A percentile compares a stretch with the other conserved stretches of the same genome.
Evolutionary conservation across 257 asterid genomes (phyloP).

Genomic region (Solanum arcanum): DNA sequence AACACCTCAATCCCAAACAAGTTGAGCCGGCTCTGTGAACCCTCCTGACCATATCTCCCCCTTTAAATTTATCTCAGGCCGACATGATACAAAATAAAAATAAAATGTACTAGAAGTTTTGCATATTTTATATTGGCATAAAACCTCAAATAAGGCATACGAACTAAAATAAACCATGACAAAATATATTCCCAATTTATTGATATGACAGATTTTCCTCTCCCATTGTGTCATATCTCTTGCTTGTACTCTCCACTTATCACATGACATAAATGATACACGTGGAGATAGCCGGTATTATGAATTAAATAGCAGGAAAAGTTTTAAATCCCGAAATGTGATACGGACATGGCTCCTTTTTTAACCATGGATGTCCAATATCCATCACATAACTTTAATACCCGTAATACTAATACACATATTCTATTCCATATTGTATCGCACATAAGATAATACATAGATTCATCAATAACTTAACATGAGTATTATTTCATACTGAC

Average conservation of each 20-base stretch:
- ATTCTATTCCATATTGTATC: neutral
- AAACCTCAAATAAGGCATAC: neutral
- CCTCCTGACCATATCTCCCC: neutral
- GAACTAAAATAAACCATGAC: neutral
- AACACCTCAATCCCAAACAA: neutral
- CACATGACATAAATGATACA: neutral
- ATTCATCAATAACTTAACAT: neutral
- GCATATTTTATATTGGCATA: neutral
- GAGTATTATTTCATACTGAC: neutral
- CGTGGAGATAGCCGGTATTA: neutral
- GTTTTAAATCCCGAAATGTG: neutral
- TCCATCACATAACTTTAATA: neutral
- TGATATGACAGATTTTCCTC: neutral
- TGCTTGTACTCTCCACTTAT: neutral
- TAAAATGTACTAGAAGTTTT: neutral
- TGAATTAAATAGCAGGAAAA: neutral
- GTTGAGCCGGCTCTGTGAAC: neutral
- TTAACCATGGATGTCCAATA: neutral
- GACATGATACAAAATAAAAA: neutral
- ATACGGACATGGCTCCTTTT: neutral
- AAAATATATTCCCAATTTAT: neutral
- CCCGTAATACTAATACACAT: neutral
- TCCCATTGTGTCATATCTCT: neutral
- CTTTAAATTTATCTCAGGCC: neutral
- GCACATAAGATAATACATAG: neutral